Conservation (phyloP, 768 basidiomycete species). For the Macrolepiota fuliginosa region DNA sequence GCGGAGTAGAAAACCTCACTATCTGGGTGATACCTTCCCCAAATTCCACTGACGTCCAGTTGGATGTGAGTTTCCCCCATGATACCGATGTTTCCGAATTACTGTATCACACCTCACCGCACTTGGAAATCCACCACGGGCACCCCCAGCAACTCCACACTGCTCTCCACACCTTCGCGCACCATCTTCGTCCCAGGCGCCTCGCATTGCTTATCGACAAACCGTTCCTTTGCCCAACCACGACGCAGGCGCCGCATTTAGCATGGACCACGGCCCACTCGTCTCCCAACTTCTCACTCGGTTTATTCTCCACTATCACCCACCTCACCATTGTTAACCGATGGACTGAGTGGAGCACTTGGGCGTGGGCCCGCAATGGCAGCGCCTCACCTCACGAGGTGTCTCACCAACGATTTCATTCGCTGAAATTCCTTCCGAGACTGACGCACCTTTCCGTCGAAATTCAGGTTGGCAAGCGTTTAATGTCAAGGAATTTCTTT, state of each 20-base stretch:
- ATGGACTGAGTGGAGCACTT: constrained; percentile 42
- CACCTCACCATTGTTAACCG: constrained; percentile 37
- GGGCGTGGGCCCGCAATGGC: constrained; percentile 23
- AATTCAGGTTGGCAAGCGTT: constrained; percentile 5
- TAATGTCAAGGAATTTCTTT: neutral
- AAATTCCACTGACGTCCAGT: neutral
- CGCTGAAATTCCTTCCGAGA: constrained; percentile 29
- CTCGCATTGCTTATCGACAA: constrained; percentile 31
- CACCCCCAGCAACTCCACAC: constrained; percentile 8
- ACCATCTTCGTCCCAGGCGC: constrained; percentile 26
- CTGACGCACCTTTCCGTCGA: constrained; percentile 12
- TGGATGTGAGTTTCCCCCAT: neutral
- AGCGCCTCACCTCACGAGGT: constrained; percentile 16
- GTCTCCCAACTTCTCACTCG: constrained; percentile 19
- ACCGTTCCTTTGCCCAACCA: constrained; percentile 13
- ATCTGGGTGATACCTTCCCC: constrained; percentile 31
- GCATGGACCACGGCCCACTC: neutral
- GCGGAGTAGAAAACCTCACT: constrained; percentile 31
- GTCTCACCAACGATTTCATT: constrained; percentile 27
- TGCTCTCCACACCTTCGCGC: constrained; percentile 20
- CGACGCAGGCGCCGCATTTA: constrained; percentile 10
- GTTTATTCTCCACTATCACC: constrained; percentile 34
- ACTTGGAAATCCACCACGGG: neutral
- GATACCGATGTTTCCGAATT: neutral
- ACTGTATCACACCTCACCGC: neutral